phyloP scores from a whole-genome alignment of 1,284 basidiomycete species.

The Vanrija sp. region DNA sequence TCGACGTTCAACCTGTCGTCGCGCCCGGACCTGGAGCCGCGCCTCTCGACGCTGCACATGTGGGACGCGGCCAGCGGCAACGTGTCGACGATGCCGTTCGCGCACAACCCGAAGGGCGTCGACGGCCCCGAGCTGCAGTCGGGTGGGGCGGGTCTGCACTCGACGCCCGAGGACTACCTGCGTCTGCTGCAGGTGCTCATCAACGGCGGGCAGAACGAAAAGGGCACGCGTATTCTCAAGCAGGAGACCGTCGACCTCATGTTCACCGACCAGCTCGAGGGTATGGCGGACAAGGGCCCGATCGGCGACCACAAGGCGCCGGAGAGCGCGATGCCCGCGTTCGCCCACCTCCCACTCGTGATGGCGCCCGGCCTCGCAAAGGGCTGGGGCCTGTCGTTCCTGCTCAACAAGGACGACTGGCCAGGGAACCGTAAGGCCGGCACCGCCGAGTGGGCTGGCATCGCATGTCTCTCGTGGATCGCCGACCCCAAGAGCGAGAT shows the following conservation, averaged over 20 bases:
- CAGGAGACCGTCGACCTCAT: constrained; percentile 15
- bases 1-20: constrained; percentile 10
- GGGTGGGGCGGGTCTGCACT: constrained; percentile 18
- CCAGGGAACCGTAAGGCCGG: constrained; percentile 13
- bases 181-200: constrained; percentile 13
- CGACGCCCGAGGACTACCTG: constrained; percentile 19
- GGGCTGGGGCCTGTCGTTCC: constrained; percentile 24
- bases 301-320: constrained; percentile 4
- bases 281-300: constrained; percentile 14
- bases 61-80: constrained; percentile 7
- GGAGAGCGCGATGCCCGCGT: too few relatives aligned
- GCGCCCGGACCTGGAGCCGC: constrained; percentile 12
- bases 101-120: not conserved
- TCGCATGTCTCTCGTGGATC: too few relatives aligned
- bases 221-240: constrained; percentile 17
- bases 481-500: too few relatives aligned
- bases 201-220: constrained; percentile 15
- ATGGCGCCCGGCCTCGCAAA: constrained; percentile 15
- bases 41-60: constrained; percentile 16
- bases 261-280: constrained; percentile 19
- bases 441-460: constrained; percentile 23
- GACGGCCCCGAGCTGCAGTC: not conserved
- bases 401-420: constrained; percentile 23
- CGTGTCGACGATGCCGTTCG: not conserved
- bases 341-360: not conserved